These are phyloP conservation scores for Halophytophthora polymorphica DNA, from an alignment of 352 stramenopile genomes.

Conservation along the genomic window DNA sequence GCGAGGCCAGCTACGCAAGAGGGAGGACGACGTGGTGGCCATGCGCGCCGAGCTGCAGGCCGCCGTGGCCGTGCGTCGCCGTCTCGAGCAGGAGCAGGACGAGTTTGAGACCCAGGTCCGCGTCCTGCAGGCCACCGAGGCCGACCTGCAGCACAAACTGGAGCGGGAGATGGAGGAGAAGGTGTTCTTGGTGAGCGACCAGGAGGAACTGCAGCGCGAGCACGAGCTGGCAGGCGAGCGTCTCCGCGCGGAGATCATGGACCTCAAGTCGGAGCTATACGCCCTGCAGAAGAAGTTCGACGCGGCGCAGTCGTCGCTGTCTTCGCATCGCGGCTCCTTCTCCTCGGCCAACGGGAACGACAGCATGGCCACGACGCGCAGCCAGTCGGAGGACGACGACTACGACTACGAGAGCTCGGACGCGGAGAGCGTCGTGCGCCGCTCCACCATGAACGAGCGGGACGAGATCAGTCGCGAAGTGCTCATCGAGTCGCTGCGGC, in stretches of 20 bases:
- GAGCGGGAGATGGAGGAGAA: constrained; percentile 86
- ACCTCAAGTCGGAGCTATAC: constrained; percentile 84
- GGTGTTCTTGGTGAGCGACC: constrained; percentile 79
- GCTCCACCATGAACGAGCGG: constrained; percentile 57
- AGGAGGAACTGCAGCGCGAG: constrained; percentile 78
- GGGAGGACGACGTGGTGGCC: constrained; percentile 45
- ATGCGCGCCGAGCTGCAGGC: constrained; percentile 43
- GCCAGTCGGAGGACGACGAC: constrained; percentile 26
- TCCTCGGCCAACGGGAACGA: constrained; percentile 17
- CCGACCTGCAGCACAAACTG: constrained; percentile 76
- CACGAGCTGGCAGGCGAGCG: constrained; percentile 76
- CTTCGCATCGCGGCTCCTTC: constrained; percentile 15
- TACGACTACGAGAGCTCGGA: constrained; percentile 30
- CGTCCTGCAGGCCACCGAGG: constrained; percentile 75
- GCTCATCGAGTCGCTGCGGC: constrained; percentile 62
- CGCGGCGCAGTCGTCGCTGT: constrained; percentile 9
- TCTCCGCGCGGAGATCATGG: constrained; percentile 80
- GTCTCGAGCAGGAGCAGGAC: constrained; percentile 73
- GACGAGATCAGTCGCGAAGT: constrained; percentile 60
- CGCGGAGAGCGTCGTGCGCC: constrained; percentile 30
- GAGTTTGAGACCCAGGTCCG: constrained; percentile 79
- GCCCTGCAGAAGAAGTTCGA: constrained; percentile 68
- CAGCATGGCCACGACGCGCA: constrained; percentile 30
- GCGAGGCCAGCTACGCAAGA: constrained; percentile 46
- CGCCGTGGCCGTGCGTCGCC: constrained; percentile 35